Evolutionary conservation across 495 filamentous ascomycete species (phyloP).

Genomic region (Tuber melanosporum): DNA sequence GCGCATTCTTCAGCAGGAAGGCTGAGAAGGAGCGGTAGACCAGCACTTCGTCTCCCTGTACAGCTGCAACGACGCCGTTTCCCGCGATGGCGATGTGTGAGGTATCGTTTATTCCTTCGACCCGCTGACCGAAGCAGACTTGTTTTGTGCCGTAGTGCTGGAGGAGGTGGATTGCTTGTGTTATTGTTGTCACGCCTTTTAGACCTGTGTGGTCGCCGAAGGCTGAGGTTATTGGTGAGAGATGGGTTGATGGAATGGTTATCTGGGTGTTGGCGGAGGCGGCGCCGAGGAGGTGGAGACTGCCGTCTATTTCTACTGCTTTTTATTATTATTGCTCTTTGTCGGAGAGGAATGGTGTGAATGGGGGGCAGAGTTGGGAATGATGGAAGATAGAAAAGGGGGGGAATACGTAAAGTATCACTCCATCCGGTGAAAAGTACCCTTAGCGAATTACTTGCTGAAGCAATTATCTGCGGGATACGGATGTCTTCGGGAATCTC

Average conservation of each 20-base stretch:
- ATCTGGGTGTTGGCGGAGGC: conserved; percentile 15
- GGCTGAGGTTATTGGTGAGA: conserved; percentile 4
- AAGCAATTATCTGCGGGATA: conserved; percentile 23
- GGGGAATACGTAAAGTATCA: conserved; percentile 26
- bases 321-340: conserved; percentile 8
- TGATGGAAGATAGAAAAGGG: neutral
- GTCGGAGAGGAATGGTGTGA: neutral
- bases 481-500: conserved; percentile 23
- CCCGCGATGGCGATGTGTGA: conserved; percentile 28
- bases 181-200: conserved; percentile 13
- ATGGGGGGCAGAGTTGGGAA: neutral
- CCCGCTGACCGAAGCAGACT: neutral
- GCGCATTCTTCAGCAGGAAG: conserved; percentile 1
- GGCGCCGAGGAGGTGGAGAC: conserved; percentile 18
- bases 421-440: conserved; percentile 34
- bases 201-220: conserved; percentile 28
- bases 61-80: conserved; percentile 21
- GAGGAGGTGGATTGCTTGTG: neutral
- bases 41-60: neutral
- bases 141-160: neutral
- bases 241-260: conserved; percentile 1
- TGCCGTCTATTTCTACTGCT: conserved; percentile 26
- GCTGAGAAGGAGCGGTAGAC: conserved; percentile 1
- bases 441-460: conserved; percentile 13
- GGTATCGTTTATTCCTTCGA: neutral